These are phyloP conservation scores for Castanea sativa DNA, from an alignment of 306 rosid species.

Conservation along the genomic window DNA sequence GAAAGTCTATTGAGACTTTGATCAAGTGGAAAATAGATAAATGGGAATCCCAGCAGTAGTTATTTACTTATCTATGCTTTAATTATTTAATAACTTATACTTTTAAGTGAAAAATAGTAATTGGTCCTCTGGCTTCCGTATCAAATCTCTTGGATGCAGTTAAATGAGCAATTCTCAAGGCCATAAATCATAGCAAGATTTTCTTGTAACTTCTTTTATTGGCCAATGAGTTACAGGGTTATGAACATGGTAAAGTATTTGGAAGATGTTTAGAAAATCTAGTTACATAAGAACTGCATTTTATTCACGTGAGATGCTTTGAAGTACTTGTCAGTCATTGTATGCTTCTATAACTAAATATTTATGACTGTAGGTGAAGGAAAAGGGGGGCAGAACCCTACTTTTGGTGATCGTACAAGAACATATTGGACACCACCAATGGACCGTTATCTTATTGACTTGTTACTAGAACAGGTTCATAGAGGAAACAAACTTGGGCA, in stretches of 20 bases:
- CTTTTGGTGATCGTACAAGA: constrained; percentile 58
- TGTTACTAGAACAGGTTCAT: constrained; percentile 60
- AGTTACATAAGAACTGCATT: neutral
- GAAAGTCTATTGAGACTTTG: neutral
- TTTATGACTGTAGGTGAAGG: constrained; percentile 43
- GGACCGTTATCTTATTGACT: constrained; percentile 68
- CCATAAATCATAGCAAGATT: neutral
- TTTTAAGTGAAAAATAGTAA: neutral
- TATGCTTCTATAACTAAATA: constrained; percentile 9
- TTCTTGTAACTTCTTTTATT: neutral
- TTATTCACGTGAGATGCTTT: neutral
- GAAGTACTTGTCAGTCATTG: constrained; percentile 4
- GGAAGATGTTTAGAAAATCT: neutral
- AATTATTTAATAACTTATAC: neutral
- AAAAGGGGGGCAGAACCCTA: constrained; percentile 34
- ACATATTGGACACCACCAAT: constrained; percentile 79
- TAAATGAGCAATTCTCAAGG: neutral
- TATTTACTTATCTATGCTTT: neutral
- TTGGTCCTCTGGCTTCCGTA: neutral
- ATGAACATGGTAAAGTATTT: neutral
- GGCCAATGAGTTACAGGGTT: neutral
- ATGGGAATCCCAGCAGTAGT: neutral
- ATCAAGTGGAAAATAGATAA: neutral
- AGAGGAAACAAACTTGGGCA: constrained; percentile 65
- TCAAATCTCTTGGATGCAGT: neutral